phyloP scores from a whole-genome alignment of 1,284 basidiomycete genomes.

The Xerocomus nothofagi region DNA sequence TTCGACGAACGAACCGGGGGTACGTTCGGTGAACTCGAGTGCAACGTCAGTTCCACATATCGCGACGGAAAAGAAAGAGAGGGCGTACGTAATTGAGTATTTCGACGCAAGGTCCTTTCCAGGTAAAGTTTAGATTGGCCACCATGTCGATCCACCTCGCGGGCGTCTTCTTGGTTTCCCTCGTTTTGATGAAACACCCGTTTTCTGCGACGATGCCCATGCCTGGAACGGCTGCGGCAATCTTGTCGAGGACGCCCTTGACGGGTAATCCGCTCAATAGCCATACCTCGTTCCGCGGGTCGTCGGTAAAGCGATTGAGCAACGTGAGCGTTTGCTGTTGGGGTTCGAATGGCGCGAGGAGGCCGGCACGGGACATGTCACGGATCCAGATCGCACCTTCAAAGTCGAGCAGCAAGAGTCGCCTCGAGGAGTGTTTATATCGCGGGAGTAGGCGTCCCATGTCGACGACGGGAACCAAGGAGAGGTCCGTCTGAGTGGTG shows the following conservation, averaged over 20 bases:
- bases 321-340: slow-evolving; percentile 56
- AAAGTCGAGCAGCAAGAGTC: slow-evolving; percentile 76
- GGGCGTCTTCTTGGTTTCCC: slow-evolving; percentile 33
- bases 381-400: slow-evolving; percentile 75
- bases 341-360: slow-evolving; percentile 47
- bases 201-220: slow-evolving; percentile 88
- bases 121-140: slow-evolving; percentile 72
- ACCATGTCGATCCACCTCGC: slow-evolving; percentile 77
- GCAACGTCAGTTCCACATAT: not conserved
- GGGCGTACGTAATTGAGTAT: slow-evolving; percentile 75
- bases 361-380: slow-evolving; percentile 47
- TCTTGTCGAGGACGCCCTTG: slow-evolving; percentile 59
- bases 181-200: slow-evolving; percentile 78
- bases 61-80: too few species aligned
- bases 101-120: slow-evolving; percentile 78
- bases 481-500: slow-evolving; percentile 35
- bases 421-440: slow-evolving; percentile 61
- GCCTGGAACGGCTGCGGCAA: slow-evolving; percentile 60
- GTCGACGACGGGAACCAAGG: slow-evolving; percentile 51
- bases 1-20: slow-evolving; percentile 82
- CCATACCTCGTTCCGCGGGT: slow-evolving; percentile 78
- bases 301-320: slow-evolving; percentile 61
- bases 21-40: slow-evolving; percentile 82
- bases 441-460: slow-evolving; percentile 52
- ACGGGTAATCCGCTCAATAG: slow-evolving; percentile 75